A percentile compares a stretch with the other conserved stretches of the same genome.
Evolutionary conservation across 371 early-diverging fungal species (phyloP).

Genomic region (Mucor indicus): DNA sequence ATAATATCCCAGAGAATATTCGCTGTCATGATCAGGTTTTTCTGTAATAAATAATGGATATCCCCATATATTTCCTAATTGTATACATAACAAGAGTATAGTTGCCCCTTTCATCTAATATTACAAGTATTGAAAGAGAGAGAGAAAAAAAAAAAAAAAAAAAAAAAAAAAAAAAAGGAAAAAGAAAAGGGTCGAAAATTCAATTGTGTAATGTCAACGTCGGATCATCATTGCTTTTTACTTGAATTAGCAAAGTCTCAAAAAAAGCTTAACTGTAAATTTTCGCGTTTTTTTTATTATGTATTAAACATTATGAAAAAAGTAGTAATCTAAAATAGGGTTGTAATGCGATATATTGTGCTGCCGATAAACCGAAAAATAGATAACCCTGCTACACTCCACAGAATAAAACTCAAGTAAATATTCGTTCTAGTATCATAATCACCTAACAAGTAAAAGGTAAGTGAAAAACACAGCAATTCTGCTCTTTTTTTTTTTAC

Average conservation of each 20-base stretch:
- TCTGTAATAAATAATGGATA: neutral
- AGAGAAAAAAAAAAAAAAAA: neutral
- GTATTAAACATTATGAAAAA: too few relatives aligned
- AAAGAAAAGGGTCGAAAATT: neutral
- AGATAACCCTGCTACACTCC: conserved; percentile 77
- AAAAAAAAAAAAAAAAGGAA: neutral
- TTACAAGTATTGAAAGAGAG: neutral
- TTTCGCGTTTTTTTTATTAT: too few relatives aligned
- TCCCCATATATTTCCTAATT: conserved; percentile 2
- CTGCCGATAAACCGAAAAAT: conserved; percentile 77
- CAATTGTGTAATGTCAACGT: too few relatives aligned
- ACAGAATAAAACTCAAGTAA: conserved; percentile 80
- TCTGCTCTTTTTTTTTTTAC: too few relatives aligned
- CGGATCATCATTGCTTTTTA: too few relatives aligned
- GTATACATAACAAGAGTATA: conserved; percentile 1
- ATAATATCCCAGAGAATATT: conserved; percentile 31
- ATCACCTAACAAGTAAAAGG: too few relatives aligned
- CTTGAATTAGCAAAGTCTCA: neutral
- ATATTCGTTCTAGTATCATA: conserved; percentile 38
- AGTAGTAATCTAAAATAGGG: conserved; percentile 27
- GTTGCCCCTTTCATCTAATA: neutral
- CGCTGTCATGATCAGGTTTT: too few relatives aligned
- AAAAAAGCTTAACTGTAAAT: conserved; percentile 1
- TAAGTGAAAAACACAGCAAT: too few relatives aligned
- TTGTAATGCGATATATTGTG: conserved; percentile 44